phyloP scores from a whole-genome alignment of 1,284 basidiomycete species.

The Ustilago tritici region DNA sequence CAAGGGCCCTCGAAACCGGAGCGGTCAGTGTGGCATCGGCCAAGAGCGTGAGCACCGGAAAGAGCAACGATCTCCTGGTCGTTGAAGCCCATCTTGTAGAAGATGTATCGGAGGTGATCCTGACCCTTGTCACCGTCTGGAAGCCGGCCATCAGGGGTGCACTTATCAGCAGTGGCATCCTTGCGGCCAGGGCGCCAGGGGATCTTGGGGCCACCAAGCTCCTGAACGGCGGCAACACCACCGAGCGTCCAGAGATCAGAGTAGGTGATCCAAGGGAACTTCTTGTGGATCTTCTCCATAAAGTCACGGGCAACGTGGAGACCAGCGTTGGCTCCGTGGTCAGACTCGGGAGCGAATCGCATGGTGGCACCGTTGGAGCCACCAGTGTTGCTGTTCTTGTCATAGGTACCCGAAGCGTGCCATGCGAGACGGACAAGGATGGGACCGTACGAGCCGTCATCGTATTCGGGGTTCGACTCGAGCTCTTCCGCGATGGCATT shows the following conservation, averaged over 20 bases:
- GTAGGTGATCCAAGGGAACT: constrained; percentile 67
- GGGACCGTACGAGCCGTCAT: constrained; percentile 62
- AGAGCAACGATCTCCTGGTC: constrained; percentile 88
- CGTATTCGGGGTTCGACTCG: constrained; percentile 62
- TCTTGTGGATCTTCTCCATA: constrained; percentile 86
- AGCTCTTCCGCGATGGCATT: constrained; percentile 64
- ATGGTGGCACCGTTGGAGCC: constrained; percentile 73
- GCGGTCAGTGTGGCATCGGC: constrained; percentile 83
- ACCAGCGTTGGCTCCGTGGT: constrained; percentile 89
- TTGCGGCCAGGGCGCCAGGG: constrained; percentile 71
- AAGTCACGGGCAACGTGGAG: constrained; percentile 83
- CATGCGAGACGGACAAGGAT: constrained; percentile 93
- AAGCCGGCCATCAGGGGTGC: constrained; percentile 91
- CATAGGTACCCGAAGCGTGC: constrained; percentile 80
- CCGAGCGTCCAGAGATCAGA: constrained; percentile 71
- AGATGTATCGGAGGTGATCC: constrained; percentile 82
- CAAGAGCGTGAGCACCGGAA: constrained; percentile 91
- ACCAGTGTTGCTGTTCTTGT: constrained; percentile 83
- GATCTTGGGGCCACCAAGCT: constrained; percentile 70
- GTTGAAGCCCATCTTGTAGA: constrained; percentile 76
- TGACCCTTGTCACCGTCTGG: constrained; percentile 88
- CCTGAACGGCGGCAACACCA: constrained; percentile 77
- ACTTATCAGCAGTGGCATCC: constrained; percentile 67
- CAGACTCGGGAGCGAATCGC: constrained; percentile 71
- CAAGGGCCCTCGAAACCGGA: constrained; percentile 69